Evolutionary conservation across 352 stramenopile species (phyloP).

Genomic region (Phytophthora chlamydospora): DNA sequence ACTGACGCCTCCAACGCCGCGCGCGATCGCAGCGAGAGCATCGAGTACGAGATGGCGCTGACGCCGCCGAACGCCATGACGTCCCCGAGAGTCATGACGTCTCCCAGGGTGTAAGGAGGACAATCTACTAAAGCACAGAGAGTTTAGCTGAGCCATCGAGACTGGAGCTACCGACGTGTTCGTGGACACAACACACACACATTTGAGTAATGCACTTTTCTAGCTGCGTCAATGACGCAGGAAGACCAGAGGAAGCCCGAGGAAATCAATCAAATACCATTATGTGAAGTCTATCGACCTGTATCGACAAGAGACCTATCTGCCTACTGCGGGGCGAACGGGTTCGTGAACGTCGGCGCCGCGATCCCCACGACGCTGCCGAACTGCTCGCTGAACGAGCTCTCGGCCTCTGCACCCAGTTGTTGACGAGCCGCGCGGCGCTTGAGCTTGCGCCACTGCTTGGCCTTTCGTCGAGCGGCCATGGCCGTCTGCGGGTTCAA

Average conservation of each 20-base stretch:
- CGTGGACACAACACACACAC: slow-evolving; percentile 20
- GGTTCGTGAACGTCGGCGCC: slow-evolving; percentile 29
- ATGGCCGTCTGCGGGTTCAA: slow-evolving; percentile 65
- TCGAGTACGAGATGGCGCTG: slow-evolving; percentile 42
- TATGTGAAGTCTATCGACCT: slow-evolving; percentile 25
- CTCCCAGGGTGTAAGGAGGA: slow-evolving; percentile 28
- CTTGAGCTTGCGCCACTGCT: slow-evolving; percentile 82
- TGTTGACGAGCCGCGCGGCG: slow-evolving; percentile 65
- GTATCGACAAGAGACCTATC: slow-evolving; percentile 14
- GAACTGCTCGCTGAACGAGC: slow-evolving; percentile 65
- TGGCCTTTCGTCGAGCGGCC: slow-evolving; percentile 65
- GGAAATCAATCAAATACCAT: slow-evolving; percentile 40
- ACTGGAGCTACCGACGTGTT: slow-evolving; percentile 28
- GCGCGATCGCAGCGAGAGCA: slow-evolving; percentile 26
- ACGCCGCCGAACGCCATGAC: slow-evolving; percentile 30
- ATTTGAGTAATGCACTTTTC: slow-evolving; percentile 35
- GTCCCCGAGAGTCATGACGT: slow-evolving; percentile 22
- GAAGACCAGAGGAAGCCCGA: slow-evolving; percentile 34
- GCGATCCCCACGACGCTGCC: slow-evolving; percentile 49
- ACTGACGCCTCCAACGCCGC: slow-evolving; percentile 2
- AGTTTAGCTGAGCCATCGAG: slow-evolving; percentile 10
- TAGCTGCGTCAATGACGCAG: slow-evolving; percentile 16
- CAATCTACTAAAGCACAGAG: slow-evolving; percentile 6
- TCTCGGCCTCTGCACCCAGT: slow-evolving; percentile 57
- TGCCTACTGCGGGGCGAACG: slow-evolving; percentile 25